Conservation (phyloP, 2,329 filamentous ascomycete genomes). For the Curvularia spicifera region DNA sequence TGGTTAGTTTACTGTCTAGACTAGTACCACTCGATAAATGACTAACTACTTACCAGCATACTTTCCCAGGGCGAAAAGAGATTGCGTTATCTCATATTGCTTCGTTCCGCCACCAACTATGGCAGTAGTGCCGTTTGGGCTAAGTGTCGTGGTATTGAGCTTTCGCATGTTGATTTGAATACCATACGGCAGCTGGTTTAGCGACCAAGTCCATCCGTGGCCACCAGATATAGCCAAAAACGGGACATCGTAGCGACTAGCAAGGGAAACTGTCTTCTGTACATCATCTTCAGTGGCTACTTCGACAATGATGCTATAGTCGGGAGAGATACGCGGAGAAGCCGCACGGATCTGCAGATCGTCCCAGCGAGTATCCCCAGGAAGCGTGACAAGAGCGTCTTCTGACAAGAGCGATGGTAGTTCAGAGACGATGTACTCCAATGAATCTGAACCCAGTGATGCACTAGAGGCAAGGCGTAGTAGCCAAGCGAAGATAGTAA, state of each 20-base stretch:
- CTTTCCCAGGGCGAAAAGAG: slow-evolving; percentile 36
- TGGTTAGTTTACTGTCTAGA: not conserved
- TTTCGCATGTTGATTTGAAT: slow-evolving; percentile 43
- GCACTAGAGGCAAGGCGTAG: not conserved
- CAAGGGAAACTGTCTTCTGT: slow-evolving; percentile 15
- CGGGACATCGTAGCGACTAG: slow-evolving; percentile 35
- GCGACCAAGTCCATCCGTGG: slow-evolving; percentile 43
- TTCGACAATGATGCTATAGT: slow-evolving; percentile 26
- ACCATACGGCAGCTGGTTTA: slow-evolving; percentile 34
- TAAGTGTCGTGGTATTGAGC: slow-evolving; percentile 35
- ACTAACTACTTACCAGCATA: slow-evolving; percentile 35
- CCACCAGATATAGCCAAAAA: slow-evolving; percentile 47
- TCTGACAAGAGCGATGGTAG: slow-evolving; percentile 15
- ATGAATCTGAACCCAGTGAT: not conserved
- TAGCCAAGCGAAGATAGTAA: slow-evolving; percentile 3
- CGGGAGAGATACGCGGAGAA: slow-evolving; percentile 25
- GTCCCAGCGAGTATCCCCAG: slow-evolving; percentile 23
- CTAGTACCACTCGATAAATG: not conserved
- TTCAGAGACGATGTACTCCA: slow-evolving; percentile 1
- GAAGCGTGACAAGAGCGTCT: slow-evolving; percentile 21
- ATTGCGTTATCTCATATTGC: slow-evolving; percentile 34
- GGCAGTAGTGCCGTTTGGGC: slow-evolving; percentile 28
- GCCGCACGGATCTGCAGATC: slow-evolving; percentile 23
- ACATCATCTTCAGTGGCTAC: slow-evolving; percentile 29
- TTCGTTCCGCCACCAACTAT: slow-evolving; percentile 39